Evolutionary conservation across 352 stramenopile species (phyloP), one percentile per base, ranked within the genome.

Genomic region (Pythium plurisporium): DNA sequence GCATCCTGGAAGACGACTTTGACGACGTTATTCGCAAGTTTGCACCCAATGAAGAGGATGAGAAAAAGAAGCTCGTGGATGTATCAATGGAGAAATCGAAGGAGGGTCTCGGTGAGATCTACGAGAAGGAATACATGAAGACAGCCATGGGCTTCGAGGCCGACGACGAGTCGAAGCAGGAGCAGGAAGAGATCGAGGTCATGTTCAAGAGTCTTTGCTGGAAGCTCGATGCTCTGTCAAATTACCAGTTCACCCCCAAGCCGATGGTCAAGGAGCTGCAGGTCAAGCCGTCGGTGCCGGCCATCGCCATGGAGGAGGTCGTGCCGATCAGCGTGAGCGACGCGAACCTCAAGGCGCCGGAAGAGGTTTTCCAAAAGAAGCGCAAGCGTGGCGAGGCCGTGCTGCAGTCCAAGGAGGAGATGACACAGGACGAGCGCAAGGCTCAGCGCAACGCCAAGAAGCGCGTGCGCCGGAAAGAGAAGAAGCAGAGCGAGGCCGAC

Each of bases 101-200:
- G 70, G 74, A 95, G 46, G 88, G 90, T 44, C 73, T 97, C 26
- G 93, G 93, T 8, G 93, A 98, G 62, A 83, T 98, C 44, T 98
- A 98, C 67, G 93, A 98, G 65, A 91, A 95, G 50, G 93, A 98
- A 70, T 98, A 97, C 71, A 87, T 98, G 67, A 98, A 98, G 77
- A 97, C 89, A 7, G 87, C 89, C 5, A 87, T 95, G 65, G 91
- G 94, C 54, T 97, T 96, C 54, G 94, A 98, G 59, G 79, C 85
- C 30, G 88, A 97, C 60, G 88, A 92, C 27, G 87, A 90, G 38
- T 91, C 94, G 54, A 96, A 80, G 64, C 86, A 97, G 67, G 91
- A 96, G 43, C 91, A 97, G 55, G 84, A 95, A 27, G 94, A 98
- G 74, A 98, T 98, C 66, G 94, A 97, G 25, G 72, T 86, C 25